phyloP scores from a whole-genome alignment of 768 basidiomycete species.

The Stropharia rugosoannulata region DNA sequence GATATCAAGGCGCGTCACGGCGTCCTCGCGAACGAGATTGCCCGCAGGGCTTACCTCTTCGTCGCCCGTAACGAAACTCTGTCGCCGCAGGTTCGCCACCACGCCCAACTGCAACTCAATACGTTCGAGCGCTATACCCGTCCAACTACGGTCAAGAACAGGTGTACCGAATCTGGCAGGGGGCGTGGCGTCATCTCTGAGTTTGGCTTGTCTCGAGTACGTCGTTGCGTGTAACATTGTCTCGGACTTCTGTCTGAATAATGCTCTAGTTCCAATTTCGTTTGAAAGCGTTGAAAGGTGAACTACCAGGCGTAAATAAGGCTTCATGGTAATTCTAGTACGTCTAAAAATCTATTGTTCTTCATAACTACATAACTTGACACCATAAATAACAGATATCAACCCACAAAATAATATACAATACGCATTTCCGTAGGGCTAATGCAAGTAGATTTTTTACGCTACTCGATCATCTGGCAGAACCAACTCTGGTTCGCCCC shows the following conservation, averaged over 20 bases:
- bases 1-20: conserved; percentile 78
- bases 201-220: conserved; percentile 82
- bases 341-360: conserved; percentile 2
- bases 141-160: conserved; percentile 86
- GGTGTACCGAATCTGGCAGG: conserved; percentile 82
- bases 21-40: conserved; percentile 74
- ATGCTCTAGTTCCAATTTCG: conserved; percentile 81
- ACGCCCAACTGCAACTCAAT: conserved; percentile 93
- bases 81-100: conserved; percentile 87
- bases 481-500: conserved; percentile 70
- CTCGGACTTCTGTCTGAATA: neutral
- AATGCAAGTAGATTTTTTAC: neutral
- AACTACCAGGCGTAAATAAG: conserved; percentile 86
- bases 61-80: conserved; percentile 90
- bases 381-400: conserved; percentile 6
- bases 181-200: conserved; percentile 89
- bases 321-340: conserved; percentile 77
- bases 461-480: conserved; percentile 18
- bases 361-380: neutral
- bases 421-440: neutral
- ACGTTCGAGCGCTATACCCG: conserved; percentile 80
- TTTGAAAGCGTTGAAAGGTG: conserved; percentile 75
- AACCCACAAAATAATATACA: neutral
- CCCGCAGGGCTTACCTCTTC: conserved; percentile 87
- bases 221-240: conserved; percentile 15